Evolutionary conservation across 345 rosid species (phyloP).

Genomic region (Eucalyptus caleyi): DNA sequence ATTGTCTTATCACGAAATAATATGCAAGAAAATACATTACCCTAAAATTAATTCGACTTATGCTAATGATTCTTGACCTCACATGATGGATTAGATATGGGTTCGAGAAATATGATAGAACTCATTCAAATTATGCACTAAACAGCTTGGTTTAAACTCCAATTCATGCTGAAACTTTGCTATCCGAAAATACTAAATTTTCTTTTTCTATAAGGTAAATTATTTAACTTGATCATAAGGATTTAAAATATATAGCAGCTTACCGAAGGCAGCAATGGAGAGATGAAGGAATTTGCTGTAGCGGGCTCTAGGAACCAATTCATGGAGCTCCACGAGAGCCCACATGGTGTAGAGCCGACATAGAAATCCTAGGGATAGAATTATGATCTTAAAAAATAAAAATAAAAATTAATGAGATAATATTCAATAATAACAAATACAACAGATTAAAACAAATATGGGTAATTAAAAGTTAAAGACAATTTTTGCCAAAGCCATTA

Average conservation of each 20-base stretch:
- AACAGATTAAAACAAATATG: background rate
- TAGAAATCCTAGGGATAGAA: slow-evolving; percentile 5
- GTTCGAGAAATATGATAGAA: too few relatives aligned
- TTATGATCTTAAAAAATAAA: slow-evolving; percentile 5
- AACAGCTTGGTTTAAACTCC: too few relatives aligned
- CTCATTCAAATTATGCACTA: too few relatives aligned
- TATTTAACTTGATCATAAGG: background rate
- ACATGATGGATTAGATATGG: too few relatives aligned
- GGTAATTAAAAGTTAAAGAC: background rate
- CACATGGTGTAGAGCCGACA: slow-evolving; percentile 41
- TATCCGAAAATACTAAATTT: background rate
- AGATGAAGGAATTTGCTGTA: slow-evolving; percentile 45
- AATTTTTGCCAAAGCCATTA: background rate
- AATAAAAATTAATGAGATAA: background rate
- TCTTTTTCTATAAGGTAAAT: background rate
- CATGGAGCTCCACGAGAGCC: slow-evolving; percentile 38
- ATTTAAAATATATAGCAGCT: background rate
- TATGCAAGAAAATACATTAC: too few relatives aligned
- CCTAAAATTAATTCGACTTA: too few relatives aligned
- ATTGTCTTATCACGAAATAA: too few relatives aligned
- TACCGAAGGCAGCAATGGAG: slow-evolving; percentile 34
- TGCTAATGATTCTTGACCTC: too few relatives aligned
- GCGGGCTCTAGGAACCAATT: slow-evolving; percentile 15
- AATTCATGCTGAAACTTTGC: background rate
- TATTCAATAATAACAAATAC: background rate